These are phyloP conservation scores for Trapa incisa DNA, from an alignment of 345 rosid genomes.

Conservation along the genomic window DNA sequence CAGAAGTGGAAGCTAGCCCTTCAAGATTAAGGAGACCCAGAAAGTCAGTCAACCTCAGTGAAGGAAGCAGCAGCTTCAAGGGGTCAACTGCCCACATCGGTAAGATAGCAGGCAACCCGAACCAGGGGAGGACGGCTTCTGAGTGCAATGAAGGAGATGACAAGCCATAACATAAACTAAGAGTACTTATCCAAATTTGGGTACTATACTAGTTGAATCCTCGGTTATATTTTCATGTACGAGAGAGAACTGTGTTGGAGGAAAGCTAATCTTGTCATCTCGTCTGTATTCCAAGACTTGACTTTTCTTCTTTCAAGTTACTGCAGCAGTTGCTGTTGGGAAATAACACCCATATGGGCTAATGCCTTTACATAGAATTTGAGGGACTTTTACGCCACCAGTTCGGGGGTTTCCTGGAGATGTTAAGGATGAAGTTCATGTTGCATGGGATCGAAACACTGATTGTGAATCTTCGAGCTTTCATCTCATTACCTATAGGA, in stretches of 20 bases:
- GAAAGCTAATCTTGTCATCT: neutral
- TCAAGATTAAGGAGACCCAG: slow-evolving; percentile 54
- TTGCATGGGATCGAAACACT: too few species aligned
- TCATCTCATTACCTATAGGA: too few species aligned
- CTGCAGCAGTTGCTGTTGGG: too few species aligned
- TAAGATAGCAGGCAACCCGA: slow-evolving; percentile 46
- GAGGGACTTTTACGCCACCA: too few species aligned
- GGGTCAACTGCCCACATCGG: slow-evolving; percentile 44
- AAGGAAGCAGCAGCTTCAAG: slow-evolving; percentile 97
- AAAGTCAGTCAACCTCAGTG: slow-evolving; percentile 51
- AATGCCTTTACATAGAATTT: too few species aligned
- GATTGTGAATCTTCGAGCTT: too few species aligned
- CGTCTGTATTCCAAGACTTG: neutral
- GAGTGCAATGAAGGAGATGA: slow-evolving; percentile 39
- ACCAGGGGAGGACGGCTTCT: slow-evolving; percentile 58
- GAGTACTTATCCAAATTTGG: neutral
- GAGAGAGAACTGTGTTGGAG: neutral
- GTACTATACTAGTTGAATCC: neutral
- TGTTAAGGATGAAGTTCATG: too few species aligned
- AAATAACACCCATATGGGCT: too few species aligned
- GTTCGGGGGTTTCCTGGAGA: too few species aligned
- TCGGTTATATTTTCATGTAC: neutral
- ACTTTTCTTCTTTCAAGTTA: neutral
- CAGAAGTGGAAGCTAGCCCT: slow-evolving; percentile 41
- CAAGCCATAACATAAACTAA: slow-evolving; percentile 25